phyloP scores from a whole-genome alignment of 345 rosid genomes.

The Hevea brasiliensis region DNA sequence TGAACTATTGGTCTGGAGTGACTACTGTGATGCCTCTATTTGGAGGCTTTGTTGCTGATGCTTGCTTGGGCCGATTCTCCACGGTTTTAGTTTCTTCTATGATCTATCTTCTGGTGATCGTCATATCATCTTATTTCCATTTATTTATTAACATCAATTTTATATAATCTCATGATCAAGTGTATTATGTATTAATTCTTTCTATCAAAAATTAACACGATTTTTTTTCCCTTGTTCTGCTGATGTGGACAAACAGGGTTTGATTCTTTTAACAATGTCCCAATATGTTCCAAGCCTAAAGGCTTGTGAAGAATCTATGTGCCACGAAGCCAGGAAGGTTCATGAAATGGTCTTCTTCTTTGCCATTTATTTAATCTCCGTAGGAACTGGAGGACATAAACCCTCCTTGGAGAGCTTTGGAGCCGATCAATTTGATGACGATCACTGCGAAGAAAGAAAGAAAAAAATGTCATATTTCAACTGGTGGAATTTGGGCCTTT shows the following conservation, averaged over 20 bases:
- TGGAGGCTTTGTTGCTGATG: conserved; percentile 93
- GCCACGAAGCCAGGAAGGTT: conserved; percentile 56
- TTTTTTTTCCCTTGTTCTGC: background rate
- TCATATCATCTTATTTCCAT: too few relatives aligned
- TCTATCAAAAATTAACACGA: too few relatives aligned
- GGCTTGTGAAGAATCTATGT: conserved; percentile 54
- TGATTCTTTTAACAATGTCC: conserved; percentile 62
- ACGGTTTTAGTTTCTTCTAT: conserved; percentile 63
- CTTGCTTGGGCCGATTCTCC: conserved; percentile 71
- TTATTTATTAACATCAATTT: too few relatives aligned
- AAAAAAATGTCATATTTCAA: conserved; percentile 90
- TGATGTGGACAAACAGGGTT: conserved; percentile 50
- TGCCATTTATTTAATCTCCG: conserved; percentile 75
- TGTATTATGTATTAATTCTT: too few relatives aligned
- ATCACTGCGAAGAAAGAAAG: conserved; percentile 63
- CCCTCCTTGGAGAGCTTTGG: conserved; percentile 95
- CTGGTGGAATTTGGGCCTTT: conserved; percentile 88
- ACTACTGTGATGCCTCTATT: conserved; percentile 92
- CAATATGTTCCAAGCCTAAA: conserved; percentile 69
- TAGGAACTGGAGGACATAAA: conserved; percentile 96
- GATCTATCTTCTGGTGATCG: conserved; percentile 61
- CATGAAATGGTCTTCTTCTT: conserved; percentile 75
- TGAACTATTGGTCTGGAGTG: conserved; percentile 90
- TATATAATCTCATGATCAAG: too few relatives aligned
- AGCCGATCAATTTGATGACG: conserved; percentile 93